A percentile compares a stretch with the other conserved stretches of the same genome.
Conservation (phyloP, 306 rosid species). For the Dicorynia guianensis region DNA sequence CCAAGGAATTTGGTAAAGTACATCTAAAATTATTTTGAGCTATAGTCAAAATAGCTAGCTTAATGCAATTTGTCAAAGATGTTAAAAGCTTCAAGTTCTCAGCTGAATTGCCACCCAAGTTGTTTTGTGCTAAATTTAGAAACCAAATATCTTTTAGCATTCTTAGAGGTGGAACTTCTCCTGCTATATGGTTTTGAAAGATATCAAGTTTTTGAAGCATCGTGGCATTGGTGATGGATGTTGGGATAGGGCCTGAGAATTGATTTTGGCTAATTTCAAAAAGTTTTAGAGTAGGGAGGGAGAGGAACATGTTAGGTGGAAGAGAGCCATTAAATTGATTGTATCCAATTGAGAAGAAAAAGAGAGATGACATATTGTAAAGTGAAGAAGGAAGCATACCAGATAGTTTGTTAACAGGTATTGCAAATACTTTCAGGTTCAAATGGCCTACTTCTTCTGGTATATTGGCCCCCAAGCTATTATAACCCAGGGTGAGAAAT, state of each 20-base stretch:
- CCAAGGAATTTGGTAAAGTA: neutral
- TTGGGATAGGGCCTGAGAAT: neutral
- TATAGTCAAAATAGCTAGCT: neutral
- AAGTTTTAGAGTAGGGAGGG: neutral
- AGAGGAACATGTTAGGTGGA: neutral
- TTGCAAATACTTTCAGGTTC: neutral
- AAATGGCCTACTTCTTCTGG: constrained; percentile 25
- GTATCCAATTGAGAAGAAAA: fast-evolving
- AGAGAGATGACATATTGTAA: constrained; percentile 30
- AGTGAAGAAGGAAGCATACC: constrained; percentile 41
- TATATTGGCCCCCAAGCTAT: constrained; percentile 12
- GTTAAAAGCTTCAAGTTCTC: neutral
- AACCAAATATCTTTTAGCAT: neutral
- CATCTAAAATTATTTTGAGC: neutral
- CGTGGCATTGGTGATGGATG: neutral
- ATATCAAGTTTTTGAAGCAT: neutral
- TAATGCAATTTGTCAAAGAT: neutral
- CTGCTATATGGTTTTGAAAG: neutral
- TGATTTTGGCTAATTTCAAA: neutral
- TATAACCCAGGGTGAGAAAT: neutral
- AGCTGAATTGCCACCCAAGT: neutral
- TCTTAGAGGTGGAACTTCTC: neutral
- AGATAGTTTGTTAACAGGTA: neutral
- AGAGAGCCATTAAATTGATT: constrained; percentile 29
- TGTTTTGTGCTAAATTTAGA: neutral